Conservation (phyloP, 1,284 basidiomycete genomes). For the Moesziomyces aphidis region DNA sequence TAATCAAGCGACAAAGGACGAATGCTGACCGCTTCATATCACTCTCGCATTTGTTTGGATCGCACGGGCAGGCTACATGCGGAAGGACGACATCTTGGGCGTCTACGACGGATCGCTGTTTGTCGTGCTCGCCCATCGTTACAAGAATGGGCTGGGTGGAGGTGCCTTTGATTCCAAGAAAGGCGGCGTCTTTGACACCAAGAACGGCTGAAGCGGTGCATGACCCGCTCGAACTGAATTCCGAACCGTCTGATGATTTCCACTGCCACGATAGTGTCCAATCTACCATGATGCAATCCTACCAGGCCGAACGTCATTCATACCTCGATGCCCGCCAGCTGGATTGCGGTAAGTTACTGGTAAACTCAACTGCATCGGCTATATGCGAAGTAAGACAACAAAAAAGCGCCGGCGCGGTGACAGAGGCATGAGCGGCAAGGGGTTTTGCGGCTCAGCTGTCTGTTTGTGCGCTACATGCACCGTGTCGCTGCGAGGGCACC, state of each 20-base stretch:
- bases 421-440: not conserved
- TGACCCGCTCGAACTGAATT: too few relatives aligned
- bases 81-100: constrained; percentile 54
- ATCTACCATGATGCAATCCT: too few relatives aligned
- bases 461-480: not conserved
- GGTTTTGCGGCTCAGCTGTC: not conserved
- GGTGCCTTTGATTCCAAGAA: constrained; percentile 41
- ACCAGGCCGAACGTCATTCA: too few relatives aligned
- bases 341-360: too few relatives aligned
- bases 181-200: constrained; percentile 35
- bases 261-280: too few relatives aligned
- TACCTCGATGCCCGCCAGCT: too few relatives aligned
- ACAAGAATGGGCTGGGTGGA: constrained; percentile 31
- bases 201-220: constrained; percentile 11
- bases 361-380: too few relatives aligned
- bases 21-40: not conserved
- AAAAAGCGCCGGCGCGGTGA: not conserved
- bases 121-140: constrained; percentile 48
- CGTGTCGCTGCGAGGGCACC: not conserved
- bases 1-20: not conserved
- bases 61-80: constrained; percentile 43
- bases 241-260: too few relatives aligned
- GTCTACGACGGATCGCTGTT: constrained; percentile 55
- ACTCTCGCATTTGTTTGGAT: not conserved
- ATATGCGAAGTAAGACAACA: not conserved